Evolutionary conservation across 208 protist genomes (phyloP), one percentile per base, ranked within the genome.

Genomic region (Leishmania lainsoni): DNA sequence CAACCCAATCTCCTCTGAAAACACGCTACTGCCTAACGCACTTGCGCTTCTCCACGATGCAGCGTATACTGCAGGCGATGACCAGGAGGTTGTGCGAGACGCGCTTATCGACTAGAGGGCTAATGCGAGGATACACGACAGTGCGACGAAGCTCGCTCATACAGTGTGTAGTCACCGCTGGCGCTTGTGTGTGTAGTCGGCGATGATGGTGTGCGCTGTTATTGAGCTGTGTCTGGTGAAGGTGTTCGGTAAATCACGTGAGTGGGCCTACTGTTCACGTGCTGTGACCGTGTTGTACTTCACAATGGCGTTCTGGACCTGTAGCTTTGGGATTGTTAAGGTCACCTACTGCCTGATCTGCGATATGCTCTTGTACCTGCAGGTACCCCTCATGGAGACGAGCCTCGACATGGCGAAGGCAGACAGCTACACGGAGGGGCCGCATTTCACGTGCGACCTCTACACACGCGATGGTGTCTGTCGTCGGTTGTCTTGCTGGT

Each of bases 361-460:
- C 16, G 79, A 83, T 48, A 76, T 84, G 75, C 61, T 84, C 6
- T 59, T 86, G n/a, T 93, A 94, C 84, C 26, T 93, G 56, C 79
- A 85, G 61, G 59, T 94, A 26, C 74, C 82, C 17, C 85, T 87
- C 52, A 81, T 82, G 20, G 49, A 93, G 39, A 81, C 91, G 75
- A 86, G 48, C 69, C 90, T 89, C 72, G 93, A 85, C 80, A 79
- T 84, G 49, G 86, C 86, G 0, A 75, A 29, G 5, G 32, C 76
- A 16, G 32, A 71, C 10, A 90, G 87, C 81, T 70, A 84, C 58
- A 68, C 84, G 2, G 81, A 79, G 9, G 89, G 89, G 12, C 87
- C 87, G 10, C 80, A 88, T 81, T 93, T 93, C 80, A 83, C 74
- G n/a, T 88, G 79, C 76, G 80, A 66, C 51, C 90, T 90, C 79